phyloP scores from a whole-genome alignment of 805 yeast genomes.

The Zygoascus biomembranicola region DNA sequence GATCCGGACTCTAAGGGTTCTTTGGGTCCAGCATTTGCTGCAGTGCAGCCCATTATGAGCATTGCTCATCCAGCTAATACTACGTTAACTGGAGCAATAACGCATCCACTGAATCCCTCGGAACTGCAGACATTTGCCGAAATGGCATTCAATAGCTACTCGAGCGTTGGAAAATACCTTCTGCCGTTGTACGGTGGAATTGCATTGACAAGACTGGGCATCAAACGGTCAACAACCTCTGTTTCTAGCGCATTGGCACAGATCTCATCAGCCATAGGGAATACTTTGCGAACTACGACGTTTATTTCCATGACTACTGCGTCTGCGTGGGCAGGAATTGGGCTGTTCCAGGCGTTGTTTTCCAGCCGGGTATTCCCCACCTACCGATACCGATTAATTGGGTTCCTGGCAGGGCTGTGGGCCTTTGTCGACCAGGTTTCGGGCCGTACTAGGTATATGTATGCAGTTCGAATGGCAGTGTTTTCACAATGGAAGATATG shows the following conservation, averaged over 20 bases:
- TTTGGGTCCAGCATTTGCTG: slow-evolving; percentile 13
- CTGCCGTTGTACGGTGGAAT: slow-evolving; percentile 22
- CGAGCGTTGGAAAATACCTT: slow-evolving; percentile 21
- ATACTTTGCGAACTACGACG: slow-evolving; percentile 26
- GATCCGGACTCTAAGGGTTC: slow-evolving; percentile 14
- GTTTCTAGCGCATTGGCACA: slow-evolving; percentile 5
- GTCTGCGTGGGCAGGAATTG: slow-evolving; percentile 34
- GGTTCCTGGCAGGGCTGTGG: slow-evolving; percentile 36
- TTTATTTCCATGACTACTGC: slow-evolving; percentile 30
- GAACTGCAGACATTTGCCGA: slow-evolving; percentile 20
- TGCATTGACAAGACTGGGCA: slow-evolving; percentile 10
- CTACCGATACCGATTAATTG: slow-evolving; percentile 31
- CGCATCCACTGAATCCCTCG: slow-evolving; percentile 24
- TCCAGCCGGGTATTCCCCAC: slow-evolving; percentile 25
- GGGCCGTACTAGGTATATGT: slow-evolving; percentile 28
- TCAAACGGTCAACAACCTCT: background rate
- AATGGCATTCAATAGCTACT: slow-evolving; percentile 20
- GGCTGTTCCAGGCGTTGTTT: slow-evolving; percentile 26
- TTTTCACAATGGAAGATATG: slow-evolving; percentile 30
- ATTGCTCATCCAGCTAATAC: slow-evolving; percentile 27
- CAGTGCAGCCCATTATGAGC: slow-evolving; percentile 21
- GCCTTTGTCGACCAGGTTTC: slow-evolving; percentile 28
- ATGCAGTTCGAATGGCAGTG: slow-evolving; percentile 30
- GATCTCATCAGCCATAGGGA: slow-evolving; percentile 10
- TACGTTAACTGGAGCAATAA: slow-evolving; percentile 26